Evolutionary conservation across 2,329 filamentous ascomycete genomes (phyloP).

Genomic region (Aspergillus neotritici): DNA sequence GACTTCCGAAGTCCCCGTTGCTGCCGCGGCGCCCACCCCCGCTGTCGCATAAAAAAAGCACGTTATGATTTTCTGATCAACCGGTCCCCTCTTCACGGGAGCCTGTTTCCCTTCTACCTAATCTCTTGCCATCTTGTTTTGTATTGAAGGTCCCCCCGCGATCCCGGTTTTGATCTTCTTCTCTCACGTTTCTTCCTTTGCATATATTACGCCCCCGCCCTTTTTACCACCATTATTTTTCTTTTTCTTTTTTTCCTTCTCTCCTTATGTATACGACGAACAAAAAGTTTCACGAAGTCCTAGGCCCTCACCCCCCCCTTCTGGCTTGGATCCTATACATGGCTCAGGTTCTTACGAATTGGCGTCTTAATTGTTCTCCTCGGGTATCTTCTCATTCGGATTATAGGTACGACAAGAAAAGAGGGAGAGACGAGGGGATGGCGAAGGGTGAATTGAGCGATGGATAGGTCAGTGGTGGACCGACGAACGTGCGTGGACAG

Average conservation of each 20-base stretch:
- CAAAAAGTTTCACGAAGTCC: conserved; percentile 38
- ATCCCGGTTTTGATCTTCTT: conserved; percentile 20
- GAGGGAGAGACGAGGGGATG: conserved; percentile 27
- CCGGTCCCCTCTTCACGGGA: conserved; percentile 14
- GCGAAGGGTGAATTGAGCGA: conserved; percentile 27
- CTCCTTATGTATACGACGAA: conserved; percentile 40
- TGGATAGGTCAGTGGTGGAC: conserved; percentile 23
- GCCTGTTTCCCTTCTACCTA: conserved; percentile 17
- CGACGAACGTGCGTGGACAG: conserved; percentile 25
- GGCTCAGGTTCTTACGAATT: conserved; percentile 37
- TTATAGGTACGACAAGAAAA: conserved; percentile 30
- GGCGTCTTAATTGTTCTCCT: conserved; percentile 38
- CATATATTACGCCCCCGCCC: conserved; percentile 33
- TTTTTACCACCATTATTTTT: conserved; percentile 21
- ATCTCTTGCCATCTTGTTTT: conserved; percentile 17
- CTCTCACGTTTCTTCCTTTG: conserved; percentile 29
- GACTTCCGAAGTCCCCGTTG: conserved; percentile 30
- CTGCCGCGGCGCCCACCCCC: conserved; percentile 38
- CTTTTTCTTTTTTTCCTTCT: conserved; percentile 23
- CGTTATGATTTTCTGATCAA: conserved; percentile 7
- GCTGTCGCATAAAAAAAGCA: conserved; percentile 38
- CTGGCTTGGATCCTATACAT: conserved; percentile 30
- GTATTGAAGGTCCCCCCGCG: conserved; percentile 28
- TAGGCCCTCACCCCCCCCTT: conserved; percentile 20
- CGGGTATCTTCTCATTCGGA: conserved; percentile 31